Conservation (phyloP, 805 yeast species). For the Cyberlindnera maclurae region DNA sequence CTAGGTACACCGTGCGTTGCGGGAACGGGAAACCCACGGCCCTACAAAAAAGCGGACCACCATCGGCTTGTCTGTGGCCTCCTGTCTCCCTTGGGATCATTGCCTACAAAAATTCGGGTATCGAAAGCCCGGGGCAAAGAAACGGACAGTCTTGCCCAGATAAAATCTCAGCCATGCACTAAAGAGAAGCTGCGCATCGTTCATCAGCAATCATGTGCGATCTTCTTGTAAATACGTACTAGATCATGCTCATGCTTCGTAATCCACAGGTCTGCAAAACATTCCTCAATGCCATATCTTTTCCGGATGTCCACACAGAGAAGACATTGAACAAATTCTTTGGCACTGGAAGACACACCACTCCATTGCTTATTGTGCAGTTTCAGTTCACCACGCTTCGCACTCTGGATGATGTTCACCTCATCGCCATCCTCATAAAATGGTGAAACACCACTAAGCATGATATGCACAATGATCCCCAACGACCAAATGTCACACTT, state of each 20-base stretch:
- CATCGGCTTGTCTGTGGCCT: too few relatives aligned
- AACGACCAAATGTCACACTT: slow-evolving; percentile 68
- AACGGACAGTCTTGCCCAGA: neutral
- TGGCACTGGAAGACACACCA: slow-evolving; percentile 33
- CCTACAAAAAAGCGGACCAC: too few relatives aligned
- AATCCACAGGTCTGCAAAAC: slow-evolving; percentile 45
- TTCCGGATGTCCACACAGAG: slow-evolving; percentile 31
- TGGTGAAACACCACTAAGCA: slow-evolving; percentile 60
- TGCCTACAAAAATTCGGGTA: too few relatives aligned
- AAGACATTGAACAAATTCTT: slow-evolving; percentile 36
- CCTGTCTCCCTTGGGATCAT: too few relatives aligned
- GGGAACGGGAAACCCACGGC: too few relatives aligned
- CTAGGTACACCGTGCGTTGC: too few relatives aligned
- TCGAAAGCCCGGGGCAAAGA: neutral
- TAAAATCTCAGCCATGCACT: neutral
- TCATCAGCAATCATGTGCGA: neutral
- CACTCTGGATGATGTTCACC: slow-evolving; percentile 33
- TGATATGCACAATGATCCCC: slow-evolving; percentile 52
- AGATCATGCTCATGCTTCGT: slow-evolving; percentile 30
- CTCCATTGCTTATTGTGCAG: slow-evolving; percentile 37
- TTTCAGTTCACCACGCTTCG: slow-evolving; percentile 33
- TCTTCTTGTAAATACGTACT: slow-evolving; percentile 29
- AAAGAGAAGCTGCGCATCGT: neutral
- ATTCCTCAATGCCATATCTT: slow-evolving; percentile 32
- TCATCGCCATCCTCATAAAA: slow-evolving; percentile 44